These are phyloP conservation scores for Daldinia concentrica DNA, from an alignment of 495 filamentous ascomycete species.

Conservation along the genomic window DNA sequence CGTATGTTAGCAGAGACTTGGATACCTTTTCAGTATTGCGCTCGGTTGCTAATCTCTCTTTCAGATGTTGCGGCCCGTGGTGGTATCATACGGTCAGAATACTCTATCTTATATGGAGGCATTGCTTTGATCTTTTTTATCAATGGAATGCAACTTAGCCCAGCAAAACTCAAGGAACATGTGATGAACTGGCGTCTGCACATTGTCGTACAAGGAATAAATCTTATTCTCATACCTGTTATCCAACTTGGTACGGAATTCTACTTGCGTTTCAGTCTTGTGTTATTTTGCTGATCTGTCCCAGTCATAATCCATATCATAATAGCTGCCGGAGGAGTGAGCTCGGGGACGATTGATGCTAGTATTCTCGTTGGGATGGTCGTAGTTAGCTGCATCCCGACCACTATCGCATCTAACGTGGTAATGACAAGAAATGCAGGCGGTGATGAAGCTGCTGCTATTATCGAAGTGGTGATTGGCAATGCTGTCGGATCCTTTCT, in stretches of 20 bases:
- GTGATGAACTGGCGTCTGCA: constrained; percentile 64
- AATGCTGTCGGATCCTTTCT: constrained; percentile 63
- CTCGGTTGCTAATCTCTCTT: constrained; percentile 18
- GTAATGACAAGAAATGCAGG: constrained; percentile 65
- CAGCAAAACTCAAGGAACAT: constrained; percentile 60
- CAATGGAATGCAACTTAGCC: constrained; percentile 63
- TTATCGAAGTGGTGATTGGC: constrained; percentile 65
- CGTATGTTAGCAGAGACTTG: constrained; percentile 34
- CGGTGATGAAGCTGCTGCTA: constrained; percentile 64
- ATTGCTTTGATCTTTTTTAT: constrained; percentile 65
- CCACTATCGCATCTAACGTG: constrained; percentile 67
- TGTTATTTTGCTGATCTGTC: constrained; percentile 34
- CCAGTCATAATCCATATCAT: constrained; percentile 59
- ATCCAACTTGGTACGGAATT: constrained; percentile 46
- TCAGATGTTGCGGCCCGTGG: constrained; percentile 61
- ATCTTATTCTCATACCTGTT: constrained; percentile 61
- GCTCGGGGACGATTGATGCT: constrained; percentile 53
- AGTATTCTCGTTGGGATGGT: constrained; percentile 64
- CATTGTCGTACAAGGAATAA: constrained; percentile 60
- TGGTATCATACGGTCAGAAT: constrained; percentile 62
- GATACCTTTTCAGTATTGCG: neutral
- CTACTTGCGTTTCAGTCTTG: neutral
- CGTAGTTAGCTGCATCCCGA: constrained; percentile 65
- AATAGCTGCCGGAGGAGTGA: constrained; percentile 55
- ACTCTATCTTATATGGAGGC: constrained; percentile 63